A percentile compares a stretch with the other conserved stretches of the same genome.
Conservation (phyloP, 2,329 filamentous ascomycete species). For the Teratosphaeria epicoccoides region DNA sequence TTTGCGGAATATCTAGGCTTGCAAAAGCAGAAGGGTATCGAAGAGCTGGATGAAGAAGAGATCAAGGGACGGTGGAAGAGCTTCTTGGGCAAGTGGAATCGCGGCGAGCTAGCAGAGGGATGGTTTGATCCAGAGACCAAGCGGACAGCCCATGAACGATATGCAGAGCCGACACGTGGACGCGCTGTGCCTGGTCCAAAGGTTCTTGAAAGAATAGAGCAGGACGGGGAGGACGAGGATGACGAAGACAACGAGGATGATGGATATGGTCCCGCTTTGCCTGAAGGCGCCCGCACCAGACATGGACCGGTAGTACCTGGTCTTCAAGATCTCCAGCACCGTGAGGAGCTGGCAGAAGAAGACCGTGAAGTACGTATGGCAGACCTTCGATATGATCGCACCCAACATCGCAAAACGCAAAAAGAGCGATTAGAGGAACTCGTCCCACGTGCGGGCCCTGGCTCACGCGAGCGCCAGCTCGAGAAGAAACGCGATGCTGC, state of each 20-base stretch:
- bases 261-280: constrained; percentile 44
- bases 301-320: constrained; percentile 55
- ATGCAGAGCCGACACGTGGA: constrained; percentile 1
- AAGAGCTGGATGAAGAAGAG: constrained; percentile 63
- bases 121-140: constrained; percentile 85
- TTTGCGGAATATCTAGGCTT: constrained; percentile 79
- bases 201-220: constrained; percentile 12
- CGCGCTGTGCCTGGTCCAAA: background rate
- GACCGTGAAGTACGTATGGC: constrained; percentile 35
- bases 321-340: constrained; percentile 60
- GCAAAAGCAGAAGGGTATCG: constrained; percentile 66
- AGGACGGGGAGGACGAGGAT: constrained; percentile 2
- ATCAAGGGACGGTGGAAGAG: constrained; percentile 82
- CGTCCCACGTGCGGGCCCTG: constrained; percentile 69
- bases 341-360: constrained; percentile 42
- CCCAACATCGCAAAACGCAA: constrained; percentile 53
- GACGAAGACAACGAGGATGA: constrained; percentile 41
- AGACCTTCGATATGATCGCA: constrained; percentile 51
- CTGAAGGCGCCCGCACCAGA: constrained; percentile 21
- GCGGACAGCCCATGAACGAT: constrained; percentile 35
- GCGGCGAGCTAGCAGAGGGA: constrained; percentile 70
- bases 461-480: constrained; percentile 69
- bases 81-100: constrained; percentile 87
- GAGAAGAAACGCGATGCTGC: constrained; percentile 73
- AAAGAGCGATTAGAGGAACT: constrained; percentile 71